phyloP scores from a whole-genome alignment of 1,284 basidiomycete genomes.

The Wallemia hederae region DNA sequence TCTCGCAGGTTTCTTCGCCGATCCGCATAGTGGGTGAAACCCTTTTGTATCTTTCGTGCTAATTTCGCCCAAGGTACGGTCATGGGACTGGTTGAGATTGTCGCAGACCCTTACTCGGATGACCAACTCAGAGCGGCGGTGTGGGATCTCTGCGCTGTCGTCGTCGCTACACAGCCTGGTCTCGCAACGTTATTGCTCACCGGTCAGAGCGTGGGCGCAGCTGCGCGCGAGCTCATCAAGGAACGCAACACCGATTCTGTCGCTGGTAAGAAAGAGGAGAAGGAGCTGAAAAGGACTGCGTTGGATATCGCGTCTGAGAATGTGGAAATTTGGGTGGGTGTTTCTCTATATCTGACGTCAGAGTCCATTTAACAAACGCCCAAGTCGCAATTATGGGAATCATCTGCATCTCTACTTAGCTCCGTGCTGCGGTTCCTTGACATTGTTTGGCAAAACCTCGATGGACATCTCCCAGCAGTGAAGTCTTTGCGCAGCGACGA shows the following conservation, averaged over 20 bases:
- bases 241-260: neutral
- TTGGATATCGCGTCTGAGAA: neutral
- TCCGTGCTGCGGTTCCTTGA: neutral
- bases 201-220: neutral
- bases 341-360: neutral
- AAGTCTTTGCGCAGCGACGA: neutral
- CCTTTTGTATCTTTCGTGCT: neutral
- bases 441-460: neutral
- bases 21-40: neutral
- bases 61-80: neutral
- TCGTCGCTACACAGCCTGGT: neutral
- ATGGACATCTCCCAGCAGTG: neutral
- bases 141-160: neutral
- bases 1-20: neutral
- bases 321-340: neutral
- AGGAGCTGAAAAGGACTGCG: neutral
- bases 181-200: neutral
- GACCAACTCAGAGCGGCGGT: neutral
- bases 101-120: neutral
- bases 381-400: neutral
- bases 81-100: neutral
- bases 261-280: neutral
- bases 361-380: neutral
- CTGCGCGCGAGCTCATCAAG: neutral
- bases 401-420: neutral